Percentiles rank a stretch among this genome's conserved stretches.
phyloP scores from a whole-genome alignment of 495 filamentous ascomycete species.

The Penicillium cinerascens region DNA sequence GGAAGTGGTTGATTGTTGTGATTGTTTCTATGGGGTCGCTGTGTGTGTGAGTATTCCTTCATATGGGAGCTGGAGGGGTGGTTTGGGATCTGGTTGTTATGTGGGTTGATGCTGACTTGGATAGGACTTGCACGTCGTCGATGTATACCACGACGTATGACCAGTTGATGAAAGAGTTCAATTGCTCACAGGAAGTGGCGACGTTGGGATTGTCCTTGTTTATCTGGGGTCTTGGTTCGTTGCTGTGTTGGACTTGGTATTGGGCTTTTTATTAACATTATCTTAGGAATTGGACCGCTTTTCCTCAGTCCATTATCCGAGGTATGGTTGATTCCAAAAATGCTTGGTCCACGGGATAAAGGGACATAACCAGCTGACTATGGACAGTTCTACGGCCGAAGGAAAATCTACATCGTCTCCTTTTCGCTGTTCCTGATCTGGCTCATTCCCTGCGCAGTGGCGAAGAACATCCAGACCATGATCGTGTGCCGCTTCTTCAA shows the following conservation, averaged over 20 bases:
- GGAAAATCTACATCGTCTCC: slow-evolving; percentile 77
- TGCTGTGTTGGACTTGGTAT: background rate
- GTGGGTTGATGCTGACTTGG: background rate
- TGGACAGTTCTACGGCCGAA: slow-evolving; percentile 81
- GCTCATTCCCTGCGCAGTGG: slow-evolving; percentile 84
- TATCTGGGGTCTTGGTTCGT: slow-evolving; percentile 61
- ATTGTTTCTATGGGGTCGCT: slow-evolving; percentile 70
- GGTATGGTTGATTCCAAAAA: slow-evolving; percentile 24
- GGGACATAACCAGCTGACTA: slow-evolving; percentile 19
- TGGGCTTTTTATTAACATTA: slow-evolving; percentile 1
- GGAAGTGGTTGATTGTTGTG: slow-evolving; percentile 74
- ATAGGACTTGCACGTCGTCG: slow-evolving; percentile 80
- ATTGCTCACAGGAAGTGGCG: slow-evolving; percentile 63
- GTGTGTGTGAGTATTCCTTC: slow-evolving; percentile 67
- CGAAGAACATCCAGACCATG: slow-evolving; percentile 79
- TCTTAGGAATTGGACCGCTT: slow-evolving; percentile 64
- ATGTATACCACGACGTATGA: slow-evolving; percentile 83
- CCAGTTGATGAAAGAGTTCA: slow-evolving; percentile 78
- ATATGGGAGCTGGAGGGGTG: background rate
- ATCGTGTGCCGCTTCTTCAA: slow-evolving; percentile 79
- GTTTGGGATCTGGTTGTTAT: background rate
- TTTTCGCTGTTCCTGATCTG: slow-evolving; percentile 80
- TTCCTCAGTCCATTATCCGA: slow-evolving; percentile 64
- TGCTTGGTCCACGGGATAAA: background rate
- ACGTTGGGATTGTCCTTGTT: slow-evolving; percentile 78